Conservation (phyloP, 768 basidiomycete genomes). For the Phlegmacium glaucopus region DNA sequence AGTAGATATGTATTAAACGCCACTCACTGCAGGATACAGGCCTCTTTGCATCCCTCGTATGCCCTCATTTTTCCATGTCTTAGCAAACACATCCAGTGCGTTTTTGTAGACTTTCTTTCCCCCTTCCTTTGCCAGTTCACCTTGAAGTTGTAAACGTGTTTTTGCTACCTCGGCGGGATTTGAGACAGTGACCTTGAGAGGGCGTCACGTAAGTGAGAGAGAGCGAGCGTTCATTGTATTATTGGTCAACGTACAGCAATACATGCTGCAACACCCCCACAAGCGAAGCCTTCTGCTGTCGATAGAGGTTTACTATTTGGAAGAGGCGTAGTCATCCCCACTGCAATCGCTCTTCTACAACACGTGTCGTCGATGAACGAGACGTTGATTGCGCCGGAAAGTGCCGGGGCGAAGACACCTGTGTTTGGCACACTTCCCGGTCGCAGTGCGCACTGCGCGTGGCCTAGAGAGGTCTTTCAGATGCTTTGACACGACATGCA, state of each 20-base stretch:
- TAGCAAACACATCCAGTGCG: conserved; percentile 79
- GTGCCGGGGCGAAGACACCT: too few relatives aligned
- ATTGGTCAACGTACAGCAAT: conserved; percentile 62
- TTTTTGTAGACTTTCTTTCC: conserved; percentile 81
- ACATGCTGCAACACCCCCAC: conserved; percentile 89
- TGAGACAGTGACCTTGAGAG: conserved; percentile 66
- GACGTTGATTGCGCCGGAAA: neutral
- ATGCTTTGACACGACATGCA: conserved; percentile 25
- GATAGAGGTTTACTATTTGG: conserved; percentile 38
- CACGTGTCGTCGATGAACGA: neutral
- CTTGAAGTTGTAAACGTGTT: conserved; percentile 94
- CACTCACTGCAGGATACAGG: conserved; percentile 78
- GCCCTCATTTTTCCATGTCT: conserved; percentile 90
- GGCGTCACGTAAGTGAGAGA: conserved; percentile 8
- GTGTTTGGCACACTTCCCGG: too few relatives aligned
- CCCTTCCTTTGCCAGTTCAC: conserved; percentile 81
- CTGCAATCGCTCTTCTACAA: neutral
- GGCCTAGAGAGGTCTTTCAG: too few relatives aligned
- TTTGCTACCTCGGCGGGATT: conserved; percentile 87
- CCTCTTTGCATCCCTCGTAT: conserved; percentile 92
- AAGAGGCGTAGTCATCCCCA: conserved; percentile 13
- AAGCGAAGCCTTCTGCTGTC: conserved; percentile 78
- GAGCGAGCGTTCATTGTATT: conserved; percentile 1
- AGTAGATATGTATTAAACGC: neutral
- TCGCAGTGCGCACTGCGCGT: too few relatives aligned